Evolutionary conservation across 2,329 filamentous ascomycete genomes (phyloP), one percentile per base, ranked within the genome.

Genomic region (Gaeumannomyces sp.): DNA sequence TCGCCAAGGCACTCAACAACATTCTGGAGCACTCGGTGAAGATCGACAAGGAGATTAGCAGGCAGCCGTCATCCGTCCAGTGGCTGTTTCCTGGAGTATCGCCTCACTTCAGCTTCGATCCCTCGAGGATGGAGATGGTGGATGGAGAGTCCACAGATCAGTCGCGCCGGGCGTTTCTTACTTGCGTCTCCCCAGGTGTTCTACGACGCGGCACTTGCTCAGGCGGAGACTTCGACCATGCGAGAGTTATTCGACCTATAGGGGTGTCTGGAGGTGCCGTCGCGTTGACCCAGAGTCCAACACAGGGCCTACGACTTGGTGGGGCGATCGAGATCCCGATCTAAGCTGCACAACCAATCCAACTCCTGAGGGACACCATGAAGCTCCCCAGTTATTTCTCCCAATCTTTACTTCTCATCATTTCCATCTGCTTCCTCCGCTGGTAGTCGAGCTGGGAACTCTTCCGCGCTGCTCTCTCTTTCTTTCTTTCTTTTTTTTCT

Each of bases 1-100:
- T 38, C 35, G 35, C 35, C 35, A 14, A 16, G 35, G 35, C 11
- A 13, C 35, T 38, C 4, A 13, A 4, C 35, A 4, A 13, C 35
- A 62, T 62, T 38, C 16, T 62, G 3, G 45, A 6, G 19, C 35
- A 50, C 14, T n/a, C 35, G 35, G 13, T 50, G 38, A n/a, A n/a
- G n/a, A 16, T 62, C 1, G 60, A 62, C 25, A 62, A 28, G 45
- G 38, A 50, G 22, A 62, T 62, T 8, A 31, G 35, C 60, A 27
- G 60, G 10, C 60, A 62, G 33, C 14, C n/a, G 4, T 22, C 60
- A 2, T 4, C 4, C 3, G 16, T 62, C 11, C 2, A 56, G 25
- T 62, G 31, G 60, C n/a, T 53, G 13, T 8, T 22, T 10, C 60
- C 60, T 16, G 16, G 0, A 19, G 19, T 45, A 16, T 19, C 38